Percentiles rank a stretch among this genome's conserved stretches.
phyloP scores from a whole-genome alignment of 768 basidiomycete genomes.

The Xerocomus brunneocitrinus region DNA sequence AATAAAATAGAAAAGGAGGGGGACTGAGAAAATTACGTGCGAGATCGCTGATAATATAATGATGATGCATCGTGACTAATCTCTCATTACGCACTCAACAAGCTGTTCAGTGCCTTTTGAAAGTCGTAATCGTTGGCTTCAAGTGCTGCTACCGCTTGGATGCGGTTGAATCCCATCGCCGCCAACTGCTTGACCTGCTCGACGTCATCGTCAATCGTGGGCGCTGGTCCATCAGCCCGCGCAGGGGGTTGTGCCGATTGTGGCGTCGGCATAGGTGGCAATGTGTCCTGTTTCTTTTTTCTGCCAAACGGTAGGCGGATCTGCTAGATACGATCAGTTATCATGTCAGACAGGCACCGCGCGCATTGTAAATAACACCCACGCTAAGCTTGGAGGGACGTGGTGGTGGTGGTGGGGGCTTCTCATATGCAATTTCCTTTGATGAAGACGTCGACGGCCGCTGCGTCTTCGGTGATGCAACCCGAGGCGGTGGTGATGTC shows the following conservation, averaged over 20 bases:
- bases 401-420: slow-evolving; percentile 45
- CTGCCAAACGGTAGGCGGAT: slow-evolving; percentile 76
- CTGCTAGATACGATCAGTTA: slow-evolving; percentile 27
- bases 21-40: slow-evolving; percentile 13
- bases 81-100: slow-evolving; percentile 42
- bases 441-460: slow-evolving; percentile 59
- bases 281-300: slow-evolving; percentile 61
- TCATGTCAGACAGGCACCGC: neutral
- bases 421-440: slow-evolving; percentile 47
- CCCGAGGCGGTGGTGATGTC: slow-evolving; percentile 48
- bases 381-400: slow-evolving; percentile 77
- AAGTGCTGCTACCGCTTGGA: slow-evolving; percentile 76
- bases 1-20: neutral
- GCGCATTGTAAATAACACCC: slow-evolving; percentile 31
- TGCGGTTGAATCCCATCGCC: slow-evolving; percentile 87
- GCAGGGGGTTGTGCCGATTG: slow-evolving; percentile 34
- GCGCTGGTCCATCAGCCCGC: slow-evolving; percentile 47
- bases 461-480: slow-evolving; percentile 48
- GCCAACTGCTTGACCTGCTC: slow-evolving; percentile 75
- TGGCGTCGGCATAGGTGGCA: slow-evolving; percentile 39
- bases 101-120: slow-evolving; percentile 67
- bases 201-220: slow-evolving; percentile 65
- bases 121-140: slow-evolving; percentile 85
- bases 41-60: slow-evolving; percentile 19
- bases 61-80: slow-evolving; percentile 2